Evolutionary conservation across 2,329 filamentous ascomycete genomes (phyloP).

Genomic region (Trichoderma sp.): DNA sequence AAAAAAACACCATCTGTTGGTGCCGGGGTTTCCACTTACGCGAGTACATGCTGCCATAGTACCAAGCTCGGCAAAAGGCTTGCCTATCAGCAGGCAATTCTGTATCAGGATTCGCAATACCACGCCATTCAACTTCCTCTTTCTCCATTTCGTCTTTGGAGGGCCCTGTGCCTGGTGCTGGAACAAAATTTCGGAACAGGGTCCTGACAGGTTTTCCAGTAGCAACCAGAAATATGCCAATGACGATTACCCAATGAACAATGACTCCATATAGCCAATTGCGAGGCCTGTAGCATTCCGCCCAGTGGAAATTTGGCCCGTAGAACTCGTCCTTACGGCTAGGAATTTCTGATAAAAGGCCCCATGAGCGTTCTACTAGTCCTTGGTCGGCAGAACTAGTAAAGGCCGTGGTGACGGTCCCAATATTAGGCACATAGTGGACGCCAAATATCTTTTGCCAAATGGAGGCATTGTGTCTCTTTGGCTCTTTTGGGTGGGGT

Average conservation of each 20-base stretch:
- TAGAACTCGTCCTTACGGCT: slow-evolving; percentile 49
- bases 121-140: slow-evolving; percentile 62
- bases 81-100: slow-evolving; percentile 43
- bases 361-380: slow-evolving; percentile 62
- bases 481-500: slow-evolving; percentile 39
- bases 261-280: slow-evolving; percentile 50
- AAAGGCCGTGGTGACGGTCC: slow-evolving; percentile 53
- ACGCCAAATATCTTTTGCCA: slow-evolving; percentile 50
- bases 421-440: slow-evolving; percentile 48
- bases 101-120: slow-evolving; percentile 59
- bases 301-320: slow-evolving; percentile 59
- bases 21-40: slow-evolving; percentile 43
- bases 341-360: slow-evolving; percentile 49
- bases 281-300: slow-evolving; percentile 51
- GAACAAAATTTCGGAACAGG: slow-evolving; percentile 43
- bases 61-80: slow-evolving; percentile 55
- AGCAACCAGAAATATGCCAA: slow-evolving; percentile 44
- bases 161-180: slow-evolving; percentile 55
- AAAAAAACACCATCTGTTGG: background rate
- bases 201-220: slow-evolving; percentile 45
- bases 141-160: slow-evolving; percentile 51
- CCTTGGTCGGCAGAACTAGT: slow-evolving; percentile 50
- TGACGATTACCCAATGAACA: slow-evolving; percentile 49
- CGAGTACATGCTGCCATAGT: slow-evolving; percentile 62
- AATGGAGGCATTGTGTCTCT: slow-evolving; percentile 31